Evolutionary conservation across 2,329 filamentous ascomycete genomes (phyloP), one percentile per base, ranked within the genome.

Genomic region (Penicillium sumatraense): DNA sequence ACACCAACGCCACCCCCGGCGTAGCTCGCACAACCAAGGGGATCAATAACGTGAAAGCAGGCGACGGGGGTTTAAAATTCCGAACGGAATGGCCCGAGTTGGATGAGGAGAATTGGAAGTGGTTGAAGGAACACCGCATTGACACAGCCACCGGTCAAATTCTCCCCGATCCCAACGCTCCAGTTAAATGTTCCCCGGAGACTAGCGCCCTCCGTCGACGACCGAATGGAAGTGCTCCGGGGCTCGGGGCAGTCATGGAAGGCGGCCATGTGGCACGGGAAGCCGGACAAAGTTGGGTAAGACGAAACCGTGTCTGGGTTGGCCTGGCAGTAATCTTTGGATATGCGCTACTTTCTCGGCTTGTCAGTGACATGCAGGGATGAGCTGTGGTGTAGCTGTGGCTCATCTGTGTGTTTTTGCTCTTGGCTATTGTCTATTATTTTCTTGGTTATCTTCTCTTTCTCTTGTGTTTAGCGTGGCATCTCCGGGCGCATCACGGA

Each of bases 51-150:
- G 83, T 97, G 68, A 96, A 93, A 75, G 89, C 89, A 3, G 95
- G 95, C 20, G 95, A 99, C 70, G 93, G 93, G 11, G 95, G 95
- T 3, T 86, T 88, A 67, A 96, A 96, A 77, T 99, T 99, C 73
- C 84, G 87, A 53, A 80, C 84, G 10, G 91, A 98, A 76, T 99
- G 93, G 91, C 86, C 91, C 14, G 93, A 97, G 44, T 69, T 96
- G 20, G 92, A 99, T 70, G 80, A 84, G 60, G 90, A 95, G 79
- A 99, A 99, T 71, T 90, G 89, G 87, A 86, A 86, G 67, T 97
- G 91, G 91, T 96, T 99, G 82, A 86, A 86, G 70, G 86, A 91
- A 69, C 86, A 90, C 69, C 86, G 86, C 62, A 86, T 99, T 63
- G 91, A 99, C 73, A 78, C 84, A 5, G 78, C 80, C 9, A 96